Conservation (phyloP, 1,139 yeast species). For the Hyphopichia burtonii region DNA sequence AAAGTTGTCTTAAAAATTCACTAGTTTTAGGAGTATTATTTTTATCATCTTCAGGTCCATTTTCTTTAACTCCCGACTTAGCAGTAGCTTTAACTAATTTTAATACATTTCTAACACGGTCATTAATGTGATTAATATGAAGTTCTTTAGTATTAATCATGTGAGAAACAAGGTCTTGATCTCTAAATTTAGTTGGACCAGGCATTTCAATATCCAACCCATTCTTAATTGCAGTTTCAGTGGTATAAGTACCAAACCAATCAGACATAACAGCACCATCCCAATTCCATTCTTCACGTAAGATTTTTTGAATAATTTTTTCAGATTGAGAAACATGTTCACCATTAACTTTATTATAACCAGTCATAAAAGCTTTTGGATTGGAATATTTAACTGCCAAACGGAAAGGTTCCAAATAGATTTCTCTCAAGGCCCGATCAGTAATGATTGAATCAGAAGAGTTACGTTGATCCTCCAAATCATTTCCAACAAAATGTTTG, state of each 20-base stretch:
- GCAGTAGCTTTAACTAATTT: constrained; percentile 43
- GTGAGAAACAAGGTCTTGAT: constrained; percentile 34
- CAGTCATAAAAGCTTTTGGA: constrained; percentile 57
- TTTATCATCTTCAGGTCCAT: constrained; percentile 33
- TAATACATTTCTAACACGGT: constrained; percentile 46
- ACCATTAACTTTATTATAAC: constrained; percentile 61
- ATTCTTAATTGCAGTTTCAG: constrained; percentile 45
- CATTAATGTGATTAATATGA: constrained; percentile 33
- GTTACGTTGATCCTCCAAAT: constrained; percentile 55
- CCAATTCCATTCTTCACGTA: constrained; percentile 57
- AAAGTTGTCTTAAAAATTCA: constrained; percentile 43
- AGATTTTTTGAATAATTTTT: constrained; percentile 39
- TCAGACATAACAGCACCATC: constrained; percentile 59
- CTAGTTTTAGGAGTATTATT: constrained; percentile 47
- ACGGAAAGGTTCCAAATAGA: constrained; percentile 62
- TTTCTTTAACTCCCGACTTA: constrained; percentile 42
- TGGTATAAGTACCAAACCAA: constrained; percentile 61
- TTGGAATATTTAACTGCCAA: constrained; percentile 50
- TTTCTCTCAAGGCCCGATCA: constrained; percentile 59
- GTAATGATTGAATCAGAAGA: constrained; percentile 48
- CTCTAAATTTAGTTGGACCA: constrained; percentile 53
- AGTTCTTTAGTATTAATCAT: constrained; percentile 32
- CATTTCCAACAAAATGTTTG: constrained; percentile 62
- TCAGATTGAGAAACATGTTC: constrained; percentile 51
- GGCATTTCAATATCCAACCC: constrained; percentile 69